Evolutionary conservation across 108 stramenopile species (phyloP).

Genomic region (Nannochloropsis gaditana): DNA sequence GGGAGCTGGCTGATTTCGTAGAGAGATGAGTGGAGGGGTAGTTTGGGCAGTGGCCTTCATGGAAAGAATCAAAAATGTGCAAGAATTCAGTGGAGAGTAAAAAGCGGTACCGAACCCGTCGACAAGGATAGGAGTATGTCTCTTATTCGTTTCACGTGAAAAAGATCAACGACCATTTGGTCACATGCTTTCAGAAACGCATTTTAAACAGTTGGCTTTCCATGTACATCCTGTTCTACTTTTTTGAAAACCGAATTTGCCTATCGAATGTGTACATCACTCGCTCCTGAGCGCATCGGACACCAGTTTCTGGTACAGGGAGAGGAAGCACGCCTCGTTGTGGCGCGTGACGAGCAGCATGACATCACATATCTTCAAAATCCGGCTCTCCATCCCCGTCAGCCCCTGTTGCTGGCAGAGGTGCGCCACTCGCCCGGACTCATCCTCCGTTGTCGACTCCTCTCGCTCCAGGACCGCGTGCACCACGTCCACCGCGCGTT

Average conservation of each 20-base stretch:
- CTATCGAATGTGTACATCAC: too few relatives aligned
- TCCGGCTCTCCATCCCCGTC: background rate
- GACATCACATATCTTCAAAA: background rate
- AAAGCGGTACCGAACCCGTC: too few relatives aligned
- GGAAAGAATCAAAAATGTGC: too few relatives aligned
- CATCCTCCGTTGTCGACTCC: background rate
- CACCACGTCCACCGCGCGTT: background rate
- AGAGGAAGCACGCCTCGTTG: background rate
- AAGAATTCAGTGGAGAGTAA: too few relatives aligned
- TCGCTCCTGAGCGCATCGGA: background rate
- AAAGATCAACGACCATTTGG: too few relatives aligned
- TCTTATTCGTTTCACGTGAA: too few relatives aligned
- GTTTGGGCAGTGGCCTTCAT: background rate
- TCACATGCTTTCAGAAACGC: too few relatives aligned
- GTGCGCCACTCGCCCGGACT: background rate
- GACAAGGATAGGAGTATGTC: too few relatives aligned
- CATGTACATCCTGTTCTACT: too few relatives aligned
- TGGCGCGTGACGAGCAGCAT: background rate
- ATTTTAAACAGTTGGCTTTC: too few relatives aligned
- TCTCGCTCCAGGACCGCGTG: background rate
- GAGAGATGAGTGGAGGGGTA: background rate
- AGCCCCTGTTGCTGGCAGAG: background rate
- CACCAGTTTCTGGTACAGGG: background rate
- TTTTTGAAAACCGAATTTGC: too few relatives aligned
- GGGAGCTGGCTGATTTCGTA: background rate